phyloP scores from a whole-genome alignment of 2,329 filamentous ascomycete species.

The Xylariaceae sp. region DNA sequence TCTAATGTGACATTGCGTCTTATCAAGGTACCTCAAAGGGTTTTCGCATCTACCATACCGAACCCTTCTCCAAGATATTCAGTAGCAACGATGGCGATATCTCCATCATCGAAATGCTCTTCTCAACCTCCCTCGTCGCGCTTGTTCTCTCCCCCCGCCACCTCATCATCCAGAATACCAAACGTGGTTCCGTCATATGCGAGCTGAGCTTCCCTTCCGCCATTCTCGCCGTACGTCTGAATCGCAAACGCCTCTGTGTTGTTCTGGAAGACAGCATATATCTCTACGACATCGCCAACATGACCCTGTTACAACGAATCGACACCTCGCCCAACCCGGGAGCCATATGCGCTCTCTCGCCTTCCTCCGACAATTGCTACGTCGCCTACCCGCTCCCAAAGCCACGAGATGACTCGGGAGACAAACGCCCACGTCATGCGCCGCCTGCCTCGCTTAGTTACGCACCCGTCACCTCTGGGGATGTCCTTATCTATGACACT shows the following conservation, averaged over 20 bases:
- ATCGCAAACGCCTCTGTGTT: conserved; percentile 88
- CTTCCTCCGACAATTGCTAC: conserved; percentile 92
- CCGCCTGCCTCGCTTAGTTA: conserved; percentile 69
- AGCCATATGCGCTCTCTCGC: conserved; percentile 86
- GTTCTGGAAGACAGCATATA: conserved; percentile 96
- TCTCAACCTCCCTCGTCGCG: conserved; percentile 93
- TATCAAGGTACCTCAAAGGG: conserved; percentile 79
- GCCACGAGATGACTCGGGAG: conserved; percentile 54
- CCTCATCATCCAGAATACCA: conserved; percentile 95
- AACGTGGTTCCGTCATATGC: conserved; percentile 80
- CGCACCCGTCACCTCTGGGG: conserved; percentile 77
- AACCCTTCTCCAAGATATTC: conserved; percentile 92
- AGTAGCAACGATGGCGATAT: conserved; percentile 94
- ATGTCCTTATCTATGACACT: conserved; percentile 89
- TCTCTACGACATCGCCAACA: conserved; percentile 97
- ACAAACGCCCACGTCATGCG: conserved; percentile 68
- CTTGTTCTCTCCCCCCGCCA: conserved; percentile 87
- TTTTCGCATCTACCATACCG: conserved; percentile 94
- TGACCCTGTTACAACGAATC: conserved; percentile 90
- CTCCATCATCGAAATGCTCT: conserved; percentile 95
- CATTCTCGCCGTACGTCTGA: conserved; percentile 86
- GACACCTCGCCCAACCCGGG: conserved; percentile 89
- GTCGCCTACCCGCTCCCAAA: conserved; percentile 88
- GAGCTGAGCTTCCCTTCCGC: conserved; percentile 98
- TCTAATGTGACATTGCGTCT: neutral